Percentiles rank a stretch among this genome's conserved stretches.
phyloP scores from a whole-genome alignment of 441 rosid species.

The Metrosideros polymorpha region DNA sequence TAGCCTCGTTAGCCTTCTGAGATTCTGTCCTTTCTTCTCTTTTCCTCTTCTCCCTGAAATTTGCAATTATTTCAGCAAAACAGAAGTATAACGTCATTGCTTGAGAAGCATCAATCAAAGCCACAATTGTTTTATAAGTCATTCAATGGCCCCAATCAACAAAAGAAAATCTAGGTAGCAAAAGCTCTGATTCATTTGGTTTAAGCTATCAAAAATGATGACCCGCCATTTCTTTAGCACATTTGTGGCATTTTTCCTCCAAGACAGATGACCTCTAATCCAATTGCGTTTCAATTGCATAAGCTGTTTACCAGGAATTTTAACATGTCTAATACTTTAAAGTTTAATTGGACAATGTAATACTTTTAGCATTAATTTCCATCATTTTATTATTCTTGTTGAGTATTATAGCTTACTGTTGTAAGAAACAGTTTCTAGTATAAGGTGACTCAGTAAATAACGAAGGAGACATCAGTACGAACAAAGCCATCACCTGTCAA shows the following conservation, averaged over 20 bases:
- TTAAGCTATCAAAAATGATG: neutral
- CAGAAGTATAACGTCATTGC: neutral
- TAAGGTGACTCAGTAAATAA: neutral
- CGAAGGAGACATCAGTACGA: neutral
- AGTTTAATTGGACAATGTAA: neutral
- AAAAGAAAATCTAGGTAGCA: neutral
- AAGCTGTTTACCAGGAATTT: neutral
- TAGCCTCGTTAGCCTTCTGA: constrained; percentile 68
- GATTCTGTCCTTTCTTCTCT: constrained; percentile 65
- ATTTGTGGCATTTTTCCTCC: neutral
- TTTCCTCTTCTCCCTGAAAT: constrained; percentile 89
- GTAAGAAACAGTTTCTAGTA: neutral
- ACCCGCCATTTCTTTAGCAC: neutral
- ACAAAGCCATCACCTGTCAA: constrained; percentile 52
- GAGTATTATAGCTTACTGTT: neutral
- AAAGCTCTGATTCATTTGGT: neutral
- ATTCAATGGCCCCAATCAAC: neutral
- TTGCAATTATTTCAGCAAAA: neutral
- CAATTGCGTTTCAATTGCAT: neutral
- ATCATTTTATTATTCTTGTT: neutral
- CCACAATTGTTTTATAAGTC: neutral
- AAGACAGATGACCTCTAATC: neutral
- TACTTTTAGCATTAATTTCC: neutral
- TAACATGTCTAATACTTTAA: neutral
- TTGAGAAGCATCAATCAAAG: neutral